Conservation (phyloP, 352 stramenopile genomes). For the Saprolegnia diclina region DNA sequence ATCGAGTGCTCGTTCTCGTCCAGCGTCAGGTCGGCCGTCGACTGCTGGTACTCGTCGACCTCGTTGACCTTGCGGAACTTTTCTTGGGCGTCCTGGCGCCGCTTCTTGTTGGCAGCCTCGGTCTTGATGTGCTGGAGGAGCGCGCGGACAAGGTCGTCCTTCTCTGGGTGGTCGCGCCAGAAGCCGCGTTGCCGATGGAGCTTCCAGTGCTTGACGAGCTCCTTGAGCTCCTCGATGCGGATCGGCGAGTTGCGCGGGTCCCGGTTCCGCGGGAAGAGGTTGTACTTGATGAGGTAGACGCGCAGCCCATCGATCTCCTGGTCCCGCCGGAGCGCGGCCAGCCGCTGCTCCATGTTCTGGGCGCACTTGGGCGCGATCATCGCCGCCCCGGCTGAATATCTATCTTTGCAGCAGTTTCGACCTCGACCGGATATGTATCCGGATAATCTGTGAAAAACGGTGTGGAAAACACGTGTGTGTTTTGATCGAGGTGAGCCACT, state of each 20-base stretch:
- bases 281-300: slow-evolving; percentile 84
- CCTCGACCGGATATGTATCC: neutral
- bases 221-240: slow-evolving; percentile 85
- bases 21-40: neutral
- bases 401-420: slow-evolving; percentile 6
- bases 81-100: slow-evolving; percentile 70
- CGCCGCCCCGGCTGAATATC: slow-evolving; percentile 26
- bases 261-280: slow-evolving; percentile 76
- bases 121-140: slow-evolving; percentile 80
- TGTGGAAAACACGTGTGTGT: neutral
- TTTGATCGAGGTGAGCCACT: too few species aligned
- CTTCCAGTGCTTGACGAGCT: slow-evolving; percentile 89
- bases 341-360: slow-evolving; percentile 80
- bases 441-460: neutral
- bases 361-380: slow-evolving; percentile 77
- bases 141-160: slow-evolving; percentile 84
- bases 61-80: slow-evolving; percentile 48
- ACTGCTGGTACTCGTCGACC: slow-evolving; percentile 5
- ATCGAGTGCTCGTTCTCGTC: slow-evolving; percentile 8
- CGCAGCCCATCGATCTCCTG: slow-evolving; percentile 79
- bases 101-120: slow-evolving; percentile 73
- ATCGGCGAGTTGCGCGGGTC: slow-evolving; percentile 83
- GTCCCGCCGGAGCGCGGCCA: slow-evolving; percentile 66
- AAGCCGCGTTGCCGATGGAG: slow-evolving; percentile 84
- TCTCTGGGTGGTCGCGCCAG: slow-evolving; percentile 85